These are phyloP conservation scores for Stereocaulon alpinum DNA, from an alignment of 495 filamentous ascomycete species.

Conservation along the genomic window DNA sequence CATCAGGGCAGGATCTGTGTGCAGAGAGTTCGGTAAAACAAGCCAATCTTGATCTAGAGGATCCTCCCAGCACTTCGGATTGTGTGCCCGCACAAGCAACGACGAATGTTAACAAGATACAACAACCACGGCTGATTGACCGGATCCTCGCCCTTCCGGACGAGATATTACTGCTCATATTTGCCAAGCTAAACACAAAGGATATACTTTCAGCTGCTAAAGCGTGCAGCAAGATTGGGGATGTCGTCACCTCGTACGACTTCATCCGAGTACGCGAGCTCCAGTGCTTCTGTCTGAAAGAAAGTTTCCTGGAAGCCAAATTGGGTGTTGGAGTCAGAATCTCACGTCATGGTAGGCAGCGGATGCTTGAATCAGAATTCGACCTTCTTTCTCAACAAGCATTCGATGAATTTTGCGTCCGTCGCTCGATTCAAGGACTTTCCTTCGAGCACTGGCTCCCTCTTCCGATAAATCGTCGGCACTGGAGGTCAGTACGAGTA, in stretches of 20 bases:
- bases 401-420: slow-evolving; percentile 25
- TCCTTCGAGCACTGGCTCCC: slow-evolving; percentile 38
- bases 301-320: slow-evolving; percentile 28
- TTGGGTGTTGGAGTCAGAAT: slow-evolving; percentile 39
- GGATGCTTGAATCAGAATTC: slow-evolving; percentile 35
- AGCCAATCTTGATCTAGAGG: too few species aligned
- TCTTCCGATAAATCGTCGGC: slow-evolving; percentile 35
- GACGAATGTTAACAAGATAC: background rate
- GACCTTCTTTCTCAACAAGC: slow-evolving; percentile 37
- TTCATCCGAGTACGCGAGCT: slow-evolving; percentile 38
- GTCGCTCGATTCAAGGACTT: slow-evolving; percentile 32
- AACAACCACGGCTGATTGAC: background rate
- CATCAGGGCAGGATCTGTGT: too few species aligned
- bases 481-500: slow-evolving; percentile 32
- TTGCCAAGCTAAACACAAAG: slow-evolving; percentile 30
- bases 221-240: slow-evolving; percentile 32
- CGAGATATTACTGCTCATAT: slow-evolving; percentile 34
- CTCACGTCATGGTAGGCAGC: background rate
- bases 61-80: too few species aligned
- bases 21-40: too few species aligned
- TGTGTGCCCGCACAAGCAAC: background rate
- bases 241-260: slow-evolving; percentile 30
- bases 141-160: slow-evolving; percentile 24
- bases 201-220: slow-evolving; percentile 30
- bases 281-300: slow-evolving; percentile 42